Evolutionary conservation across 768 basidiomycete species (phyloP), one percentile per base, ranked within the genome.

Genomic region (Mycena polygramma): DNA sequence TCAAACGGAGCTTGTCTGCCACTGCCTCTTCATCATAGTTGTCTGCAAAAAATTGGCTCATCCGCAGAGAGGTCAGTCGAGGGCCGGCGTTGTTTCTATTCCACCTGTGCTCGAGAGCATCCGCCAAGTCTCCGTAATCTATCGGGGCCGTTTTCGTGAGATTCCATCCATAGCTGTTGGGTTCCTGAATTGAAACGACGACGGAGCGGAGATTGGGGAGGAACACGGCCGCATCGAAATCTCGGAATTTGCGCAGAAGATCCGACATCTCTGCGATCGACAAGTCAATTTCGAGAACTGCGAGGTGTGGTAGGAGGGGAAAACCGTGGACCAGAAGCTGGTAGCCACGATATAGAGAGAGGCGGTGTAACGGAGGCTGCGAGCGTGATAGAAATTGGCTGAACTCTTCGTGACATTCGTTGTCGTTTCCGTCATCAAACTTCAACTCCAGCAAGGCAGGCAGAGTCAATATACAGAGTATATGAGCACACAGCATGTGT

Each of bases 321-420:
- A 39, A 51, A 30, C 37, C 14, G 8, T 63, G 39, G 22, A 52
- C 8, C 14, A 63, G 8, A 20, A 4, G 49, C 15, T 11, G 3
- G 26, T 26, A 43, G 15, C 35, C 24, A n/a, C n/a, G n/a, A 22
- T n/a, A 10, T 10, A 63, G 49, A 10, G 48, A 22, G 13, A 63
- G 61, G 22, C 24, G 61, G 5, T 26, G 22, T 10, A 63, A 41
- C 4, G 61, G 37, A 13, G 61, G 51, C 7, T 19, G 51, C 4
- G 61, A 63, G 5, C 61, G 51, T 7, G 61, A 39, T 15, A 63
- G 37, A 30, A 63, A 63, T 36, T 22, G 39, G 15, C 19, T 22
- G 7, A 63, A 53, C 2, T 22, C 7, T 13, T 41, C 37, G 17
- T 26, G 22, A 22, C 19, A 17, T 36, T 24, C 22, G 46, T 7